A percentile compares a stretch with the other conserved stretches of the same genome.
These are phyloP conservation scores for Fraxinus paxiana DNA, from an alignment of 305 asterid species.

Conservation along the genomic window DNA sequence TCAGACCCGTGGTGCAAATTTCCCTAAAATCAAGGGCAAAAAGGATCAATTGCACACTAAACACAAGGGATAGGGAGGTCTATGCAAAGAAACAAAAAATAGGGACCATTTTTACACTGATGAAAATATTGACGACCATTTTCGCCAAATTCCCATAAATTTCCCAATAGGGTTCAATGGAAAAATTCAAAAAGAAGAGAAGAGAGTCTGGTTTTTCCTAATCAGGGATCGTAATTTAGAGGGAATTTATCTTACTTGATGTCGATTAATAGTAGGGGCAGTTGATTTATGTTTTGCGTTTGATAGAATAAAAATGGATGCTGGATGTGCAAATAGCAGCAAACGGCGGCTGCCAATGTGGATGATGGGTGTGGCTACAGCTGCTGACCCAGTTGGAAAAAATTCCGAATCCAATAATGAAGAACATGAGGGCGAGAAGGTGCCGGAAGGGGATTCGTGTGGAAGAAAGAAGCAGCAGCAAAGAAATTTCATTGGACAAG, in stretches of 20 bases:
- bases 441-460: not conserved
- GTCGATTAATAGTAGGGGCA: not conserved
- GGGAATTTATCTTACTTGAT: not conserved
- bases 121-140: not conserved
- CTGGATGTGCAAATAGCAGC: not conserved
- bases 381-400: not conserved
- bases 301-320: not conserved
- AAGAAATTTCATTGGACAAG: not conserved
- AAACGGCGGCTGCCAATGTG: constrained; percentile 4
- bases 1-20: not conserved
- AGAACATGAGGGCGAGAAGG: not conserved
- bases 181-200: not conserved
- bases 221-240: not conserved
- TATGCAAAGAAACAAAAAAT: not conserved
- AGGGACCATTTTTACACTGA: not conserved
- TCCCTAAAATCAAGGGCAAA: not conserved
- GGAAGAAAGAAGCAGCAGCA: constrained; percentile 1
- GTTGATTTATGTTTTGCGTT: not conserved
- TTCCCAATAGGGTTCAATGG: not conserved
- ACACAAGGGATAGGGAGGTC: not conserved
- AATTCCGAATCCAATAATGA: not conserved
- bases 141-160: not conserved
- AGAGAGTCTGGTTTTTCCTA: not conserved
- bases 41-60: not conserved
- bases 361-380: not conserved